phyloP scores from a whole-genome alignment of 345 rosid genomes.

The Orychophragmus violaceus region DNA sequence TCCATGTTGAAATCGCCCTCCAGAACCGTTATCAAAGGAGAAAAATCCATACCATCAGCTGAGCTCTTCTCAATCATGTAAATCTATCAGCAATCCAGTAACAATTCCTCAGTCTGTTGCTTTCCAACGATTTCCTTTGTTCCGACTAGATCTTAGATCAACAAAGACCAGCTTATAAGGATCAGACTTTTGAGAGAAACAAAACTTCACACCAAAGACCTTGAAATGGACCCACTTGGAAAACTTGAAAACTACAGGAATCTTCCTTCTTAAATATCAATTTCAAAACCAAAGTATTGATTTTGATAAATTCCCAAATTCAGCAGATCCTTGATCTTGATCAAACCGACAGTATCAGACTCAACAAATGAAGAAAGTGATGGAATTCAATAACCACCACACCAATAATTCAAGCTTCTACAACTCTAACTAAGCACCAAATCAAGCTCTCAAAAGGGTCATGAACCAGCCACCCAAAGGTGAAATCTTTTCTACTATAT shows the following conservation, averaged over 20 bases:
- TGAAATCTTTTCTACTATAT: background rate
- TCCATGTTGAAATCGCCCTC: conserved; percentile 46
- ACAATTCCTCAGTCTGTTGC: background rate
- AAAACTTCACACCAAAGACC: conserved; percentile 12
- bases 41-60: conserved; percentile 59
- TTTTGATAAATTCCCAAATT: conserved; percentile 24
- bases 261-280: conserved; percentile 1
- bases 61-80: conserved; percentile 34
- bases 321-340: conserved; percentile 12
- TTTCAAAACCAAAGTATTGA: conserved; percentile 18
- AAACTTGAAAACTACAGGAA: background rate
- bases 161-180: background rate
- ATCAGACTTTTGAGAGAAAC: background rate
- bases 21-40: conserved; percentile 40
- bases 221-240: background rate
- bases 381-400: conserved; percentile 3
- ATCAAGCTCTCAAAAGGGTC: conserved; percentile 12
- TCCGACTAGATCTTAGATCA: conserved; percentile 17
- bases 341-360: background rate
- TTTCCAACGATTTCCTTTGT: background rate
- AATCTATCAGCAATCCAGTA: conserved; percentile 6
- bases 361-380: background rate
- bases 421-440: conserved; percentile 3
- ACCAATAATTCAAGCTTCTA: conserved; percentile 15
- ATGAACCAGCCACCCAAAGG: conserved; percentile 14